Conservation (phyloP, 1,284 basidiomycete genomes). For the Trichosporon sp. region DNA sequence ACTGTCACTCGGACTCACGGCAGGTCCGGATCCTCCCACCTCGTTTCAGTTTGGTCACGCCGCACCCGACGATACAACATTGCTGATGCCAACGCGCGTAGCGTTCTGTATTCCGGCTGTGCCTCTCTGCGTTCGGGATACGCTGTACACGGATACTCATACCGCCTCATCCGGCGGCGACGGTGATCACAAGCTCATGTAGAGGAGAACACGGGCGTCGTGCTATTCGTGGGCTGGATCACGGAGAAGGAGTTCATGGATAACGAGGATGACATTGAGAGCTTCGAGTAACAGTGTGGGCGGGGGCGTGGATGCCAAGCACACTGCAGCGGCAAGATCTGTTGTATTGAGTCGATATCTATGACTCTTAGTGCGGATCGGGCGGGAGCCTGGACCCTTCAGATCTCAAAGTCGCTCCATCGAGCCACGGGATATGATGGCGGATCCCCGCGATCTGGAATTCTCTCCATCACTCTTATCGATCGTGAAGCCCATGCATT, state of each 20-base stretch:
- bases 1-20: too few species aligned
- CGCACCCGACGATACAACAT: too few species aligned
- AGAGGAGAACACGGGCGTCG: neutral
- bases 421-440: neutral
- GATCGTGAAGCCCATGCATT: neutral
- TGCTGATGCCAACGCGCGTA: too few species aligned
- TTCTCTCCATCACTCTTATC: neutral
- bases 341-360: neutral
- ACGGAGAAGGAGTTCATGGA: neutral
- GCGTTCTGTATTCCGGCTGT: too few species aligned
- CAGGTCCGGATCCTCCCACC: too few species aligned
- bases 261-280: neutral
- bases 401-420: neutral
- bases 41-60: too few species aligned
- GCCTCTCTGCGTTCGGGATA: too few species aligned
- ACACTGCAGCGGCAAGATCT: too few species aligned
- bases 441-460: neutral
- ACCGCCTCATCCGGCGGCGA: too few species aligned
- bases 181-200: neutral
- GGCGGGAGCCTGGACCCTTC: neutral
- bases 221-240: neutral
- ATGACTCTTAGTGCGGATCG: neutral
- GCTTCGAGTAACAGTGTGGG: too few species aligned
- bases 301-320: too few species aligned
- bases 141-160: too few species aligned